These are phyloP conservation scores for Erodium moschatum DNA, from an alignment of 441 rosid species.

Conservation along the genomic window DNA sequence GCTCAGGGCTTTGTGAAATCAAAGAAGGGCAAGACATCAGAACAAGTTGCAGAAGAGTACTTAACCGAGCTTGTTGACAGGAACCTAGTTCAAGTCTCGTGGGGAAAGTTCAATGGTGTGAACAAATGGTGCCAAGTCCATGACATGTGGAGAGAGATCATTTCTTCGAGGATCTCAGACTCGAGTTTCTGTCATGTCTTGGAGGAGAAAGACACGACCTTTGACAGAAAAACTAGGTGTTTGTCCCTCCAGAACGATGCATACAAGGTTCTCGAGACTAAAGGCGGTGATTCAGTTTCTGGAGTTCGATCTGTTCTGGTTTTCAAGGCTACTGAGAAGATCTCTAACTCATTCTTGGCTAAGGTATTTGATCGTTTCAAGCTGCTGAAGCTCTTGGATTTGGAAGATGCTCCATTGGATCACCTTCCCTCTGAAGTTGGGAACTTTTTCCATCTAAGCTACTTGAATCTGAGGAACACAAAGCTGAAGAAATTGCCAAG, in stretches of 20 bases:
- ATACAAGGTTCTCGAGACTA: background rate
- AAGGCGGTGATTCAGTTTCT: background rate
- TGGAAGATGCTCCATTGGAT: conserved; percentile 6
- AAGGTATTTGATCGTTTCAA: conserved; percentile 5
- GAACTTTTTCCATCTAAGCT: conserved; percentile 16
- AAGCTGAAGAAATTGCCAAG: conserved; percentile 16
- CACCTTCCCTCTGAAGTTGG: conserved; percentile 17
- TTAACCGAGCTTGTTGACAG: conserved; percentile 14
- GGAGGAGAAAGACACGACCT: background rate
- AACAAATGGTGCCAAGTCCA: conserved; percentile 15
- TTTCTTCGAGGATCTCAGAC: background rate
- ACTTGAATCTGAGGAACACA: conserved; percentile 14
- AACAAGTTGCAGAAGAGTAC: conserved; percentile 14
- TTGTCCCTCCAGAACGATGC: conserved; percentile 2
- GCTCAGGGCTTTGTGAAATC: conserved; percentile 20
- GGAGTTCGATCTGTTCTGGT: conserved; percentile 1
- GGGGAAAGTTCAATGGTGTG: background rate
- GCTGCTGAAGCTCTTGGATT: conserved; percentile 15
- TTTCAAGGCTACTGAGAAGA: conserved; percentile 5
- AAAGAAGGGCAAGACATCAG: conserved; percentile 1
- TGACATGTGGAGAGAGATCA: conserved; percentile 15
- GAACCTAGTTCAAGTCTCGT: conserved; percentile 16
- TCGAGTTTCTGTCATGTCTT: conserved; percentile 4
- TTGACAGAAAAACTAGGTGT: conserved; percentile 5
- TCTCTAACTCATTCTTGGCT: background rate